Evolutionary conservation across 106 monocot genomes (phyloP).

Genomic region (Alisma plantagoaquatica): DNA sequence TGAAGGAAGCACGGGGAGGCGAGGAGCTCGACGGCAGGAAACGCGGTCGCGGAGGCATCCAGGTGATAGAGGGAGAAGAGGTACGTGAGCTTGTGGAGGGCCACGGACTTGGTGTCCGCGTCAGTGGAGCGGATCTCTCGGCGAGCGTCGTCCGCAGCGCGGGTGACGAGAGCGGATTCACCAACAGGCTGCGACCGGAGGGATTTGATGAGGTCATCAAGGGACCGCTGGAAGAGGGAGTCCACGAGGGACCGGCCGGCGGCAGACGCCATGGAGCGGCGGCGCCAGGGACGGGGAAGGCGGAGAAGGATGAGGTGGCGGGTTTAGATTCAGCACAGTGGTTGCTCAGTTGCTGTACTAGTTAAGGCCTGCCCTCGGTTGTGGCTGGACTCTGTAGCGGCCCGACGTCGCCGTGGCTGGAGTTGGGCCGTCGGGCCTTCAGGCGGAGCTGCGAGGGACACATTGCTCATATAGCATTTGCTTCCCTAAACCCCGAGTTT

Average conservation of each 20-base stretch:
- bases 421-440: no score
- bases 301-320: neutral
- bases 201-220: conserved; percentile 67
- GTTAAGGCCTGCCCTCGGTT: no score
- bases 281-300: neutral
- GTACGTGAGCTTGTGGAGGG: conserved; percentile 80
- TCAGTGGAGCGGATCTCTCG: conserved; percentile 77
- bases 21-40: conserved; percentile 72
- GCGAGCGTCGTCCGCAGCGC: conserved; percentile 53
- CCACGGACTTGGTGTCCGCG: conserved; percentile 40
- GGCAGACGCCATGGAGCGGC: conserved; percentile 6
- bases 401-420: no score
- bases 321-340: no score
- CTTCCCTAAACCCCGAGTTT: no score
- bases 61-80: conserved; percentile 63
- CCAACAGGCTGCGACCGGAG: conserved; percentile 39
- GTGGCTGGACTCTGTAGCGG: no score
- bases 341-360: no score
- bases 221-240: conserved; percentile 71
- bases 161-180: conserved; percentile 30
- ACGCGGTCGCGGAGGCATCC: conserved; percentile 40
- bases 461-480: no score
- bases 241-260: conserved; percentile 42
- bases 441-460: no score
- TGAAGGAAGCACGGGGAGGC: conserved; percentile 30